A percentile compares a stretch with the other conserved stretches of the same genome.
Evolutionary conservation across 192 early-diverging fungal species (phyloP).

Genomic region (Gigaspora rosea): DNA sequence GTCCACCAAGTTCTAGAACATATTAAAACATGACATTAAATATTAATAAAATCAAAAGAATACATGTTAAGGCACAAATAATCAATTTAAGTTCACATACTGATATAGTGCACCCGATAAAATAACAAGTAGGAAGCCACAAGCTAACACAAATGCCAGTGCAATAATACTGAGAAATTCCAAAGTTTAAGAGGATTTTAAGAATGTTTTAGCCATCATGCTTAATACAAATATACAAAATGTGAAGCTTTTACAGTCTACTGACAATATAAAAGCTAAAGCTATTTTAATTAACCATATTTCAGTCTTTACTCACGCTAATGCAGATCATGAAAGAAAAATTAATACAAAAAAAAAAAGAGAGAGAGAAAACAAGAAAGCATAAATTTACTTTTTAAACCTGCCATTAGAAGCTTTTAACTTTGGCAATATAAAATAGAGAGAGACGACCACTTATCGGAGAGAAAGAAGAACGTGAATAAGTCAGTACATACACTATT

Average conservation of each 20-base stretch:
- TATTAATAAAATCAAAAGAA: slow-evolving; percentile 1
- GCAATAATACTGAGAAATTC: slow-evolving; percentile 67
- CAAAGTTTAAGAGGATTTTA: not conserved
- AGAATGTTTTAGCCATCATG: not conserved
- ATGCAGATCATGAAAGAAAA: not conserved
- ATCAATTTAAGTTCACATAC: slow-evolving; percentile 45
- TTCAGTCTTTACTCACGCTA: slow-evolving; percentile 21
- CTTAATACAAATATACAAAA: too few species aligned
- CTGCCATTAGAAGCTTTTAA: slow-evolving; percentile 4
- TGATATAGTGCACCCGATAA: slow-evolving; percentile 92
- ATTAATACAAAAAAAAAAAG: not conserved
- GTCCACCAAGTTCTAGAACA: slow-evolving; percentile 91
- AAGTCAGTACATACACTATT: too few species aligned
- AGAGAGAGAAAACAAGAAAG: not conserved
- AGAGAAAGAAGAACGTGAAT: too few species aligned
- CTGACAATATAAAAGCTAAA: too few species aligned
- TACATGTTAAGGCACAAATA: not conserved
- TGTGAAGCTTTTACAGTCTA: too few species aligned
- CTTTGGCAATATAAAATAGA: too few species aligned
- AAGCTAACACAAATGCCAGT: slow-evolving; percentile 88
- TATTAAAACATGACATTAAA: slow-evolving; percentile 9
- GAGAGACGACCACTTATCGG: too few species aligned
- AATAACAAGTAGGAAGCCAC: slow-evolving; percentile 91
- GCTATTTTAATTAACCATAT: not conserved
- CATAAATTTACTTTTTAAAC: slow-evolving; percentile 30